These are phyloP conservation scores for Globisporangium middletonii DNA, from an alignment of 352 stramenopile species.

Conservation along the genomic window DNA sequence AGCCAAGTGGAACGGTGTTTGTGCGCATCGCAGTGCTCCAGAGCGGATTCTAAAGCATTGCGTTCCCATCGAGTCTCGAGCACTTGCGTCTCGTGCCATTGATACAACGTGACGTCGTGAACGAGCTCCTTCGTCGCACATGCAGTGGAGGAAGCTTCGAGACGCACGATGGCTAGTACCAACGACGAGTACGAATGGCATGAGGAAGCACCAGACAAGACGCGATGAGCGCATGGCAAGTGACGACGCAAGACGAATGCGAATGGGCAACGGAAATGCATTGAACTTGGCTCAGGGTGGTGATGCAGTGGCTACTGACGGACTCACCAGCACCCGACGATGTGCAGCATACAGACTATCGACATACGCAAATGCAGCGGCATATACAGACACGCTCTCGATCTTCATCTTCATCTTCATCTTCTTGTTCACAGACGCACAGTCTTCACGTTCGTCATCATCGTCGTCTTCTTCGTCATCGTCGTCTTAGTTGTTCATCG, in stretches of 20 bases:
- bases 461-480: too few relatives aligned
- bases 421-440: not conserved
- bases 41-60: conserved; percentile 10
- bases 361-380: not conserved
- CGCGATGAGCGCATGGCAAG: too few relatives aligned
- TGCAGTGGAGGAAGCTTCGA: not conserved
- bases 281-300: not conserved
- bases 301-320: not conserved
- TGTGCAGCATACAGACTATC: not conserved
- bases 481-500: conserved; percentile 5
- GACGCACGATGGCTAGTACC: too few relatives aligned
- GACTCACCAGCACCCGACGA: not conserved
- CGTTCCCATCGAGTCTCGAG: not conserved
- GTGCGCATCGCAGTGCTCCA: conserved; percentile 28
- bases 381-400: not conserved
- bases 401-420: not conserved
- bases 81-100: too few relatives aligned
- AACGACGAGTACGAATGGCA: too few relatives aligned
- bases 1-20: conserved; percentile 21
- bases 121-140: not conserved
- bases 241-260: too few relatives aligned
- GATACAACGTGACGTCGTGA: not conserved
- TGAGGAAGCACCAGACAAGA: not conserved
- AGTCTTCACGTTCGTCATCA: too few relatives aligned
- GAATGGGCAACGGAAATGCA: not conserved